Evolutionary conservation across 768 basidiomycete species (phyloP), one percentile per base, ranked within the genome.

Genomic region (Hypsizygus marmoreus): DNA sequence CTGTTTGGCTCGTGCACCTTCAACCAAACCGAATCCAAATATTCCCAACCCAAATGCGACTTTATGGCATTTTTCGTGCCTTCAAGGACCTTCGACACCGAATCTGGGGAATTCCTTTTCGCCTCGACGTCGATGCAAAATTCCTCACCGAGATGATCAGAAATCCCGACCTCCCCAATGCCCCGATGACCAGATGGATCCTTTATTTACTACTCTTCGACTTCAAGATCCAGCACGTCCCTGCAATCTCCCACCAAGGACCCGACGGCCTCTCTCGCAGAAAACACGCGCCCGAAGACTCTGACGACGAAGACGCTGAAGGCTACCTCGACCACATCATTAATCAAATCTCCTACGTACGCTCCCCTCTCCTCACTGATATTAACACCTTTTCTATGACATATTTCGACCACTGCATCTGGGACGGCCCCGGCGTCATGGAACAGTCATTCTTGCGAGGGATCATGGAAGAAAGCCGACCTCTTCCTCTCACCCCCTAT

Each of bases 181-280:
- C 65, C 0, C 58, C 67, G 0, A 61, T 73, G 40, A 66, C 69
- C 14, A 39, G 64, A n/a, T 74, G 72, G 73, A 62, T 75, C 2
- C 28, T 53, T 4, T 68, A 60, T 26, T 65, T 73, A 4, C 45
- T 56, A 0, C 41, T 70, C 0, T 74, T 73, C 44, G 51, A 70
- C 31, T 74, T 74, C 40, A 52, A 55, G 14, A 46, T 72, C 2
- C 39, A 58, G 2, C 69, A 74, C 43, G 61, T 74, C 0, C 69
- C 68, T 0, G 68, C 62, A 0, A 49, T 59, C 0, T 41, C 47
- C 10, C 64, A 67, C 43, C 31, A 34, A 22, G 69, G 56, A 1
- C 63, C 66, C 2, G 74, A 74, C 51, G 69, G 57, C 0, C 38
- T 76, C 2, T 75, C 73, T 1, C 2, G 62, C 39, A 4, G 62